Conservation (phyloP, 345 rosid species). For the Euphorbia pulcherrima region DNA sequence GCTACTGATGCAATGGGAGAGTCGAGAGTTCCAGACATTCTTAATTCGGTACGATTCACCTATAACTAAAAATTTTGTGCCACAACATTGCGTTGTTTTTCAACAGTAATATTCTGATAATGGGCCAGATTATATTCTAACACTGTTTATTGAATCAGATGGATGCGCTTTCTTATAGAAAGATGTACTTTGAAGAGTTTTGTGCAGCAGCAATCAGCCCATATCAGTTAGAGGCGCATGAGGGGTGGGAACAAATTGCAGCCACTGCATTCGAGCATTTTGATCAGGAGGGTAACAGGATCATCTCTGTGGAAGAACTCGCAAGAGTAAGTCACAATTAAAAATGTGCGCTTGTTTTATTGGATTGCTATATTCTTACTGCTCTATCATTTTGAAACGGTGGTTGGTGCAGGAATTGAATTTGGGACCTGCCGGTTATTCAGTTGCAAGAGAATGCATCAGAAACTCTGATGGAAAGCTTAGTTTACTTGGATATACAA, state of each 20-base stretch:
- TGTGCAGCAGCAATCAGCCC: slow-evolving; percentile 84
- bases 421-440: slow-evolving; percentile 76
- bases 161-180: slow-evolving; percentile 64
- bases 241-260: slow-evolving; percentile 80
- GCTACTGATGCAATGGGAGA: slow-evolving; percentile 82
- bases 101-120: too few species aligned
- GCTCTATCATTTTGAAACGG: not conserved
- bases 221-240: slow-evolving; percentile 81
- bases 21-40: slow-evolving; percentile 67
- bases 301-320: slow-evolving; percentile 69
- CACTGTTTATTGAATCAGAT: slow-evolving; percentile 38
- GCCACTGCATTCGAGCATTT: slow-evolving; percentile 69
- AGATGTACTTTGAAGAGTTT: slow-evolving; percentile 79
- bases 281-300: slow-evolving; percentile 78
- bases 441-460: slow-evolving; percentile 74
- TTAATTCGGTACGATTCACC: slow-evolving; percentile 48
- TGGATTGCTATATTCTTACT: not conserved
- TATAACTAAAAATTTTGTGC: not conserved
- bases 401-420: slow-evolving; percentile 54
- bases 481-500: slow-evolving; percentile 71
- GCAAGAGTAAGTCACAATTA: slow-evolving; percentile 51
- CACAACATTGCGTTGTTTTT: not conserved
- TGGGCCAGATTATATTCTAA: not conserved
- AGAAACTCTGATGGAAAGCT: slow-evolving; percentile 79
- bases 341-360: not conserved